Evolutionary conservation across 305 asterid genomes (phyloP), one percentile per base, ranked within the genome.

Genomic region (Rubia tinctorum): DNA sequence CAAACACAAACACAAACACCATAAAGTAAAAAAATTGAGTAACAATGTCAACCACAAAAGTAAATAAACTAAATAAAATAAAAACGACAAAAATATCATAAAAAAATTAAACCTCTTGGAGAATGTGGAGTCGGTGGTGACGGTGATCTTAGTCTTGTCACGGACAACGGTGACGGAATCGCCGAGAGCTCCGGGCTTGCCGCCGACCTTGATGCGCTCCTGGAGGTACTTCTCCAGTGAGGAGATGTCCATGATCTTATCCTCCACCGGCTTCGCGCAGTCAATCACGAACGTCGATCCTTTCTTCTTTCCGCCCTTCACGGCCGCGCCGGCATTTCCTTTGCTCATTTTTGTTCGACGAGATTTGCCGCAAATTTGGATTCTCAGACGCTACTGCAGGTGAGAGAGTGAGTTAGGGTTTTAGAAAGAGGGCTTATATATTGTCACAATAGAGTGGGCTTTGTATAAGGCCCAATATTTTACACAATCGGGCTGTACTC

Each of bases 141-240:
- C 93, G 62, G 91, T 82, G 74, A 91, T 88, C 78, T 89, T 89
- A 77, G 74, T 83, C 79, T 91, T 91, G 27, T 91, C 97, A n/a
- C 93, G 97, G 25, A 71, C 73, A 53, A 89, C 77, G 11, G 89
- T 79, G 4, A 89, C 92, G 39, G 95, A 84, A 30, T 91, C 96
- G 0, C 93, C 93, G 25, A 91, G 92, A n/a, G 93, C 89, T 34
- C 97, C 95, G 58, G 97, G 86, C 82, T 91, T 91, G 71, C 95
- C 96, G 55, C 91, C 95, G 67, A 91, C 97, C 84, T 89, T 91
- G 77, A 91, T 91, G 40, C 97, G 82, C 69, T 91, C 97, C 82
- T 86, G 95, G 40, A 89, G 84, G 76, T 87, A 91, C 82, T 89
- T 89, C 77, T 89, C 97, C 68, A 91, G 80, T 0, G 93, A 88